phyloP scores from a whole-genome alignment of 352 stramenopile genomes.

The Aphanomyces astaci region DNA sequence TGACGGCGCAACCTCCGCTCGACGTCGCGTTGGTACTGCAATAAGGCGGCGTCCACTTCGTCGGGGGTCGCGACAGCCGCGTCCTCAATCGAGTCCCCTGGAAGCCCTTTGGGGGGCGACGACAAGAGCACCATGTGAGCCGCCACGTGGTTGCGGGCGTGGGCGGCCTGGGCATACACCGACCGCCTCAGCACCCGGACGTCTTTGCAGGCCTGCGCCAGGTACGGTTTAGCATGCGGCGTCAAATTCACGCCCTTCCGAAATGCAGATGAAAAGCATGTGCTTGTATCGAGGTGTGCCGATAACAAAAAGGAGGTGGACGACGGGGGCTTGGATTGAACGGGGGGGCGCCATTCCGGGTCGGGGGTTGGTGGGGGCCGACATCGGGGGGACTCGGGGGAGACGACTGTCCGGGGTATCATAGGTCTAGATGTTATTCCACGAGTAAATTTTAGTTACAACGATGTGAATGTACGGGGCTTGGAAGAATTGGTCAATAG shows the following conservation, averaged over 20 bases:
- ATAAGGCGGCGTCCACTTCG: not conserved
- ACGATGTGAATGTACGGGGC: not conserved
- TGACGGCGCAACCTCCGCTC: not conserved
- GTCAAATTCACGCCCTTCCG: constrained; percentile 43
- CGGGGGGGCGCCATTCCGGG: constrained; percentile 37
- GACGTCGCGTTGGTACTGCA: constrained; percentile 2
- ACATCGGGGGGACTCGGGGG: not conserved
- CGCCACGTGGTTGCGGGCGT: constrained; percentile 3
- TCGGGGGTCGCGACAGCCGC: not conserved
- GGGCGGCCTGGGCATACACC: constrained; percentile 38
- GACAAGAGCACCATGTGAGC: not conserved
- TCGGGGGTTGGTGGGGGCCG: not conserved
- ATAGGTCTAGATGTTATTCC: not conserved
- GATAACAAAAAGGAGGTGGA: not conserved
- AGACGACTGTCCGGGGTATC: not conserved
- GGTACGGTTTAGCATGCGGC: constrained; percentile 32
- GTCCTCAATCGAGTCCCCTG: not conserved
- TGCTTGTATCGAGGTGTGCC: not conserved
- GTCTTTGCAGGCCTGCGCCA: constrained; percentile 40
- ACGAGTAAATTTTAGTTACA: no score
- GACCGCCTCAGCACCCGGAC: constrained; percentile 39
- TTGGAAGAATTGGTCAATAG: no score
- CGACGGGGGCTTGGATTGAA: constrained; percentile 21
- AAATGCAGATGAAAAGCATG: constrained; percentile 29
- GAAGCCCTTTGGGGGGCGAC: not conserved